Evolutionary conservation across 192 early-diverging fungal species (phyloP).

Genomic region (Backusella liffmaniae): DNA sequence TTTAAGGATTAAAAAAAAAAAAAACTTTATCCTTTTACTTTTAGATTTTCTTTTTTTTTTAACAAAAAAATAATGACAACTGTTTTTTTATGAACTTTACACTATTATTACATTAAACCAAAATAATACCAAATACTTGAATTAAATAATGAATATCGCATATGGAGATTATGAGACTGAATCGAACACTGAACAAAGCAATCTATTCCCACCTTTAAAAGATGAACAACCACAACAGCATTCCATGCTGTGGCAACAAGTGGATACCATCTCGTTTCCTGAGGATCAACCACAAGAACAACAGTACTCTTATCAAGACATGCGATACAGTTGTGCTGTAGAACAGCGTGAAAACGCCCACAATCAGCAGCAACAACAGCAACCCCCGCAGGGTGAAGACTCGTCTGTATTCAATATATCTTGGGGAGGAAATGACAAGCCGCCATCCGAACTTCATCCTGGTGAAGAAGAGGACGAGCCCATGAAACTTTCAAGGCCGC

Average conservation of each 20-base stretch:
- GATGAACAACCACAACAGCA: neutral
- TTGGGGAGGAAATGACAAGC: slow-evolving; percentile 36
- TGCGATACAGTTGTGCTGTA: neutral
- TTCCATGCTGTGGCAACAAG: neutral
- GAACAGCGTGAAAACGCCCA: neutral
- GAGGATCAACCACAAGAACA: neutral
- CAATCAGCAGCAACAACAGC: neutral
- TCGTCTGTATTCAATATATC: slow-evolving; percentile 36
- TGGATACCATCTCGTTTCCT: neutral
- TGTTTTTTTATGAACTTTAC: neutral
- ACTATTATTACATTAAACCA: neutral
- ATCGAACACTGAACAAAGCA: neutral
- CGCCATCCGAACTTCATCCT: slow-evolving; percentile 24
- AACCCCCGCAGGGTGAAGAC: neutral
- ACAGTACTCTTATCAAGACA: neutral
- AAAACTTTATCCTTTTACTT: neutral
- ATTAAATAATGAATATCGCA: slow-evolving; percentile 6
- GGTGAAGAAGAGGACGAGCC: slow-evolving; percentile 12
- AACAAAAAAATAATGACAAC: neutral
- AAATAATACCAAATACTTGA: neutral
- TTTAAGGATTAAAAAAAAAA: neutral
- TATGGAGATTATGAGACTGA: neutral
- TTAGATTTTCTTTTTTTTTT: neutral
- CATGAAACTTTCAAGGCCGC: slow-evolving; percentile 9
- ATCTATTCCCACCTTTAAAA: neutral